Evolutionary conservation across 148 eudicot species (phyloP), one percentile per base, ranked within the genome.

Genomic region (Camellia lanceoleosa): DNA sequence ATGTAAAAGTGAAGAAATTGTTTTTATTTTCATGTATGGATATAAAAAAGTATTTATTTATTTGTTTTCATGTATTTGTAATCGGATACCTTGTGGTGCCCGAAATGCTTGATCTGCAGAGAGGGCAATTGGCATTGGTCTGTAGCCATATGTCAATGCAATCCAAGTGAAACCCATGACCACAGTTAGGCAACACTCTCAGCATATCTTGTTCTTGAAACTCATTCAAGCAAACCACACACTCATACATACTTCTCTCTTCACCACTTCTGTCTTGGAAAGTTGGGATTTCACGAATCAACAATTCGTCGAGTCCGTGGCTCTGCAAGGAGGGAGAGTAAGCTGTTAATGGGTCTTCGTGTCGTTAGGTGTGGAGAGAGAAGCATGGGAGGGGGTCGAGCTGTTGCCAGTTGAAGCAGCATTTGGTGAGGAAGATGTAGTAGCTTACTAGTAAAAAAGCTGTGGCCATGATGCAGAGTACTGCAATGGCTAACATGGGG

Each of bases 101-200:
- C 0, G 97, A 91, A 77, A 94, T 92, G 70, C 87, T 87, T 23
- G 93, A 85, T 76, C 98, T 86, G 70, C 98, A 94, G 44, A 94
- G 89, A 7, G 98, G 98, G 77, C 98, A 94, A 75, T 90, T 94
- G 19, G 93, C 90, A 58, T 92, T 94, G 84, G 73, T 90, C 46
- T 91, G 80, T 2, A 94, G 89, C 98, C 98, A 94, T 15, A 94
- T 74, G 70, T 94, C 98, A 67, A 94, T 92, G 83, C 98, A 94
- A 71, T 94, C 98, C 5, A 92, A 79, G 51, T 94, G 98, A 78
- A 92, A 94, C 2, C 81, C 87, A 60, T 94, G 98, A 65, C 85
- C 85, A 43, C 98, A 92, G 51, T 82, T 87, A 0, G 98, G 98
- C 0, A 94, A 83, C 59, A 91, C 82, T 71, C 93, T 79, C 2